Percentiles rank a stretch among this genome's conserved stretches.
phyloP scores from a whole-genome alignment of 1,284 basidiomycete species.

The Rhodotorula sp. region DNA sequence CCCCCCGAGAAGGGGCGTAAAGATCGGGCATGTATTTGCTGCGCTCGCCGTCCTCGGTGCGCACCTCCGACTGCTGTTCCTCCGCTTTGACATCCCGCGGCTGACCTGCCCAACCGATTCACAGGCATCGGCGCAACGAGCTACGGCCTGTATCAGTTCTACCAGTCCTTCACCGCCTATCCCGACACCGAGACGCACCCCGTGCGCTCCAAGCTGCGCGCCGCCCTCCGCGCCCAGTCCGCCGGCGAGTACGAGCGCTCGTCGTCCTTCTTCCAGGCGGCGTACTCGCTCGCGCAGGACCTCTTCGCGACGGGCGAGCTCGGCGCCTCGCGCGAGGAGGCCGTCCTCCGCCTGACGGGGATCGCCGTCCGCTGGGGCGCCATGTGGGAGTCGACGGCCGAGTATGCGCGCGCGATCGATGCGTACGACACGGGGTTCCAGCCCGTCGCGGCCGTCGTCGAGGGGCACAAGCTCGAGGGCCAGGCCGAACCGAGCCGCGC shows the following conservation, averaged over 20 bases:
- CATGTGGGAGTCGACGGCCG: constrained; percentile 36
- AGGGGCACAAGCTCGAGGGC: neutral
- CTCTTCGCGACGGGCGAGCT: constrained; percentile 15
- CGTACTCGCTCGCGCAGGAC: constrained; percentile 31
- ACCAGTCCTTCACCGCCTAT: constrained; percentile 36
- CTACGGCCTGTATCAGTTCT: constrained; percentile 38
- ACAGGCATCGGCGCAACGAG: constrained; percentile 35
- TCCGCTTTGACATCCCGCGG: neutral
- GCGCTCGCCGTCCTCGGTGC: constrained; percentile 32
- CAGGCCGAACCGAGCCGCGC: neutral
- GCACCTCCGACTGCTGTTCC: neutral
- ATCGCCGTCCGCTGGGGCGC: constrained; percentile 37
- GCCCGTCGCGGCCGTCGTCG: constrained; percentile 21
- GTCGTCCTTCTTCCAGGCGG: constrained; percentile 23
- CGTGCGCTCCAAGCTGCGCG: constrained; percentile 33
- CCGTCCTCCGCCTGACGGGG: constrained; percentile 26
- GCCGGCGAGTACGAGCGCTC: constrained; percentile 18
- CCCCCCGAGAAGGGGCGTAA: constrained; percentile 19
- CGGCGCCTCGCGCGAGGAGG: constrained; percentile 11
- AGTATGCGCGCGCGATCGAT: constrained; percentile 29
- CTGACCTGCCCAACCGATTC: neutral
- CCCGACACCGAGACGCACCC: constrained; percentile 29
- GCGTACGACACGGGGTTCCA: constrained; percentile 35
- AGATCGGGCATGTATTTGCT: constrained; percentile 33
- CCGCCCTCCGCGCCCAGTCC: constrained; percentile 26